phyloP scores from a whole-genome alignment of 2,329 filamentous ascomycete genomes.

The Verticillium dahliae region DNA sequence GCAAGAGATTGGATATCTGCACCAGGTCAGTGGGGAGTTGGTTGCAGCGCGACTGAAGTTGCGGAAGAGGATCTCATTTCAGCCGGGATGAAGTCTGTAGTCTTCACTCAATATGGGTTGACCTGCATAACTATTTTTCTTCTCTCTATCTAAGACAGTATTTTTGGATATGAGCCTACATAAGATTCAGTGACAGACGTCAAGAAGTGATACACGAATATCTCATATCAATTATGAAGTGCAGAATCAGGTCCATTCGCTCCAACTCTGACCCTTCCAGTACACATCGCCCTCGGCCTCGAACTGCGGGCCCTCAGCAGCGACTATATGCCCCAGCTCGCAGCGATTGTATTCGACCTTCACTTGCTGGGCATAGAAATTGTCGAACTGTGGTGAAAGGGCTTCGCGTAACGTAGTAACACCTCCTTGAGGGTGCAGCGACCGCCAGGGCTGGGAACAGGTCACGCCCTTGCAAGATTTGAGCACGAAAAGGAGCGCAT shows the following conservation, averaged over 20 bases:
- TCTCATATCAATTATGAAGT: background rate
- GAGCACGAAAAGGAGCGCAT: conserved; percentile 50
- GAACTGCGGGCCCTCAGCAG: conserved; percentile 47
- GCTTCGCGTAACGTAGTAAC: conserved; percentile 46
- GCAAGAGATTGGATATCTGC: background rate
- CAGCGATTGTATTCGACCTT: conserved; percentile 47
- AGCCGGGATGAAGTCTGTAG: background rate
- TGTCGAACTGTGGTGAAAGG: conserved; percentile 37
- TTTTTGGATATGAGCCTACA: too few relatives aligned
- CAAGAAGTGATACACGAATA: too few relatives aligned
- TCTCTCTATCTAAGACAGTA: too few relatives aligned
- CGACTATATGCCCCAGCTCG: conserved; percentile 46
- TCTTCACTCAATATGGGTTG: too few relatives aligned
- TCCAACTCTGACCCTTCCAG: conserved; percentile 17
- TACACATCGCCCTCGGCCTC: conserved; percentile 17
- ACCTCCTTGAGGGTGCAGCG: conserved; percentile 44
- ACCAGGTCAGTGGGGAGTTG: background rate
- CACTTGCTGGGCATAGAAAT: conserved; percentile 42
- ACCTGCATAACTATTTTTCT: too few relatives aligned
- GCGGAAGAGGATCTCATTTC: background rate
- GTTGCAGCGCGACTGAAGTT: too few relatives aligned
- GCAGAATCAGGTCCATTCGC: conserved; percentile 16
- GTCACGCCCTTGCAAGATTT: conserved; percentile 50
- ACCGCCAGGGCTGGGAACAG: conserved; percentile 48
- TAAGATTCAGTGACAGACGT: too few relatives aligned